Percentiles rank a stretch among this genome's conserved stretches.
Evolutionary conservation across 2,329 filamentous ascomycete species (phyloP).

Genomic region (Colletotrichum godetiae): DNA sequence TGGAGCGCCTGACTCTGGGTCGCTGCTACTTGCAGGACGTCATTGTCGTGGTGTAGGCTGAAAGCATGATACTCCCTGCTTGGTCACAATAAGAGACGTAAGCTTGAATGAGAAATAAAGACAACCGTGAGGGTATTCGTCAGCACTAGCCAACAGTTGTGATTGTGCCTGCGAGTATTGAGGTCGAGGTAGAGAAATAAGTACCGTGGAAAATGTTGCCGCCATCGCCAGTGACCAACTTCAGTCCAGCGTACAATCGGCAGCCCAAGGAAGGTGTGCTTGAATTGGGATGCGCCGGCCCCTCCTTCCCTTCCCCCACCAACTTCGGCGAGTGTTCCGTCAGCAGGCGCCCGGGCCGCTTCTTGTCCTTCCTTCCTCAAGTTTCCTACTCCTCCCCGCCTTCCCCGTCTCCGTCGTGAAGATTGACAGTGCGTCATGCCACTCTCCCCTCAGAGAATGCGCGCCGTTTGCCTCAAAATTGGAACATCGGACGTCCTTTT

Average conservation of each 20-base stretch:
- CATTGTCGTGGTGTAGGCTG: constrained; percentile 26
- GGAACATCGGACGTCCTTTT: not conserved
- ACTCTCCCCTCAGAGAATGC: constrained; percentile 2
- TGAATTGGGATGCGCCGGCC: constrained; percentile 2
- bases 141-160: constrained; percentile 20
- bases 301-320: not conserved
- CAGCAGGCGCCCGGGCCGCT: constrained; percentile 17
- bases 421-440: not conserved
- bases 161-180: not conserved
- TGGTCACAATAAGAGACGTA: not conserved
- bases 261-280: not conserved
- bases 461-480: not conserved
- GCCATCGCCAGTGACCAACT: not conserved
- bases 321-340: constrained; percentile 14
- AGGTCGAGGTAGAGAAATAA: not conserved
- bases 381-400: not conserved
- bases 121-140: not conserved
- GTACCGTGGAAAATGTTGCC: not conserved
- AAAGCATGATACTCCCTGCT: constrained; percentile 11
- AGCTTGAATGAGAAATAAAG: constrained; percentile 5
- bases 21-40: constrained; percentile 34
- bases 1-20: constrained; percentile 32
- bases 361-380: not conserved
- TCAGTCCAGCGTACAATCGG: not conserved
- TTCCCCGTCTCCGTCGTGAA: not conserved